A percentile compares a stretch with the other conserved stretches of the same genome.
These are phyloP conservation scores for Aleurites moluccanus DNA, from an alignment of 441 rosid genomes.

Conservation along the genomic window DNA sequence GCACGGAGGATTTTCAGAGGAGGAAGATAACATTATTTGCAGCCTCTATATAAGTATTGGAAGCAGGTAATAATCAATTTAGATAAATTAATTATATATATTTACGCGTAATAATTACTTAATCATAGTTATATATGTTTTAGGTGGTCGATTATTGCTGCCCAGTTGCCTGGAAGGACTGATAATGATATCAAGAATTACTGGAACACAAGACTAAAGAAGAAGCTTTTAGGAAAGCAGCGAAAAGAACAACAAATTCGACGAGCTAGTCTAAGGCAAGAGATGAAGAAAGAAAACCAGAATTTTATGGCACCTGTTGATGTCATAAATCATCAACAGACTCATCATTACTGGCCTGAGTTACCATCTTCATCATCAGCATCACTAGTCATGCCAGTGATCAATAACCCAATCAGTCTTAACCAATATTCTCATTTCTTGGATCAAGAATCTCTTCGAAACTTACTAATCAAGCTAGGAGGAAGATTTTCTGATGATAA, in stretches of 20 bases:
- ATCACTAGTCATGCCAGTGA: constrained; percentile 22
- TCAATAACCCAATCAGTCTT: not conserved
- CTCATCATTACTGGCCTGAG: constrained; percentile 44
- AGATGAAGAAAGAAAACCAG: constrained; percentile 42
- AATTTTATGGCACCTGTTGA: constrained; percentile 28
- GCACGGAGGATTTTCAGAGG: constrained; percentile 63
- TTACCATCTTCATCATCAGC: constrained; percentile 28
- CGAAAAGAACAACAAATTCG: constrained; percentile 56
- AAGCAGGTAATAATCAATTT: constrained; percentile 43
- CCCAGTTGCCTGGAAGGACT: constrained; percentile 41
- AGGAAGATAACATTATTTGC: constrained; percentile 58
- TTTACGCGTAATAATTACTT: not conserved
- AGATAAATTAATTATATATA: not conserved
- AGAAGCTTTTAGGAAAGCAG: constrained; percentile 65
- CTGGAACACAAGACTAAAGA: constrained; percentile 42
- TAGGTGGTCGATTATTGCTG: constrained; percentile 43
- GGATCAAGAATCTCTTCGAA: constrained; percentile 47
- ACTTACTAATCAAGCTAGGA: constrained; percentile 41
- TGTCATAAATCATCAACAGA: constrained; percentile 14
- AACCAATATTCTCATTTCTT: constrained; percentile 28
- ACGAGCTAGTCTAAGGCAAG: constrained; percentile 44
- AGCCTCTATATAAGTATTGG: constrained; percentile 57
- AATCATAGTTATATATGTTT: not conserved
- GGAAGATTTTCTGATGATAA: constrained; percentile 41
- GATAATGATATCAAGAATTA: constrained; percentile 40